A percentile compares a stretch with the other conserved stretches of the same genome.
These are phyloP conservation scores for Fraxinus velutina DNA, from an alignment of 305 asterid species.

Conservation along the genomic window DNA sequence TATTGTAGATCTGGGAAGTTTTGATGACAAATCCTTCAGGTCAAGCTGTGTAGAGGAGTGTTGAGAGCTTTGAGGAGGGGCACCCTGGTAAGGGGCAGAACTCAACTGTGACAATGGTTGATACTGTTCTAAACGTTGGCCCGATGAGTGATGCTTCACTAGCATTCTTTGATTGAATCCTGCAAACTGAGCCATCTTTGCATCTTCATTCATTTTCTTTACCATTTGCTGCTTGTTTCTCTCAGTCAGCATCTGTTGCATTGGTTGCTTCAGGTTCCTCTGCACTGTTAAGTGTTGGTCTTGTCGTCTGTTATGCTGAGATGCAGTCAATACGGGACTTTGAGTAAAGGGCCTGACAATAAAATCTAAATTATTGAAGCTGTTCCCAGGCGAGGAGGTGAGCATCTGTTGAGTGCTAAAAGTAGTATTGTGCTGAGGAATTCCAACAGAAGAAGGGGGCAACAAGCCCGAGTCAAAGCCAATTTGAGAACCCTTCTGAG, in stretches of 20 bases:
- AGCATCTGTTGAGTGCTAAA: slow-evolving; percentile 19
- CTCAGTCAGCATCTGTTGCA: slow-evolving; percentile 26
- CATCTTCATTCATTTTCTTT: slow-evolving; percentile 29
- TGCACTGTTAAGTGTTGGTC: slow-evolving; percentile 16
- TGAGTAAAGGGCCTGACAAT: slow-evolving; percentile 9
- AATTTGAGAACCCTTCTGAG: slow-evolving; percentile 17
- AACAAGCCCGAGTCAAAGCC: slow-evolving; percentile 23
- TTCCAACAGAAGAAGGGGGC: slow-evolving; percentile 23
- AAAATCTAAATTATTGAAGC: slow-evolving; percentile 27
- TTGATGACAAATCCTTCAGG: slow-evolving; percentile 32
- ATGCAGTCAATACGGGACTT: slow-evolving; percentile 4
- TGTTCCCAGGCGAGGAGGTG: slow-evolving; percentile 20
- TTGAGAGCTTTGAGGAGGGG: slow-evolving; percentile 37
- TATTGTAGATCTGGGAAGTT: slow-evolving; percentile 26
- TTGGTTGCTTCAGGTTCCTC: slow-evolving; percentile 36
- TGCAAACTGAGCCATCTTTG: slow-evolving; percentile 20
- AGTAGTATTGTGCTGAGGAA: slow-evolving; percentile 11
- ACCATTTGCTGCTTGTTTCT: slow-evolving; percentile 30
- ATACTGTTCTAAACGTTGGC: not conserved
- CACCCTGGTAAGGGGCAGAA: slow-evolving; percentile 14
- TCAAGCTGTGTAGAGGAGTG: slow-evolving; percentile 32
- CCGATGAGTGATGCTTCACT: not conserved
- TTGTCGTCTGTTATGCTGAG: slow-evolving; percentile 25
- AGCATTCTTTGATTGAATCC: slow-evolving; percentile 25
- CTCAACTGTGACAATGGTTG: slow-evolving; percentile 11